Percentiles rank a stretch among this genome's conserved stretches.
These are phyloP conservation scores for Arthroderma sp. DNA, from an alignment of 2,329 filamentous ascomycete species.

Conservation along the genomic window DNA sequence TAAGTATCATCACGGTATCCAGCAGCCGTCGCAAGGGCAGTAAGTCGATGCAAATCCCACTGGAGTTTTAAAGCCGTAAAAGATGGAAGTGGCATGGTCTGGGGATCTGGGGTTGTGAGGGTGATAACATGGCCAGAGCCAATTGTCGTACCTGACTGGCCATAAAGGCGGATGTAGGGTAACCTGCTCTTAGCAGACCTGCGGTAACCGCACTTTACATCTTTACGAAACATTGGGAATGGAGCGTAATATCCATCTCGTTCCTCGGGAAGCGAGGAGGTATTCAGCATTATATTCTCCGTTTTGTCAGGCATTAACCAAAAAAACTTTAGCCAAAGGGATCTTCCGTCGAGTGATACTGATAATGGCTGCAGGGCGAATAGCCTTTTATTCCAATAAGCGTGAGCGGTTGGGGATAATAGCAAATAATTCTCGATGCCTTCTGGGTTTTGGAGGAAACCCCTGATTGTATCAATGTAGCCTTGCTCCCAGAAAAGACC, in stretches of 20 bases:
- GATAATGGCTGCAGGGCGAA: constrained; percentile 3
- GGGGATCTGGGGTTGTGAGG: constrained; percentile 1
- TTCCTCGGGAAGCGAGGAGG: neutral
- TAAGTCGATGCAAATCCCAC: constrained; percentile 3
- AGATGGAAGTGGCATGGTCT: neutral
- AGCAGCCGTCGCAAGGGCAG: neutral
- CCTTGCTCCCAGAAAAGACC: neutral
- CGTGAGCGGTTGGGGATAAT: constrained; percentile 1
- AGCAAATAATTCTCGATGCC: neutral
- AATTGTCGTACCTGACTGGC: neutral
- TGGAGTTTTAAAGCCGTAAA: constrained; percentile 1
- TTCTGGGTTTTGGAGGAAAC: neutral
- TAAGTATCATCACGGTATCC: constrained; percentile 1
- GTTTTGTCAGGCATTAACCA: constrained; percentile 1
- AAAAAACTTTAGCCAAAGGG: neutral
- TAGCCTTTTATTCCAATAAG: constrained; percentile 1
- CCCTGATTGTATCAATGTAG: neutral
- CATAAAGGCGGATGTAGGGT: neutral
- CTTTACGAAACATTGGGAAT: neutral
- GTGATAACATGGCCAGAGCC: constrained; percentile 3
- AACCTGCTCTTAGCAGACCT: neutral
- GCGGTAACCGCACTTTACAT: neutral
- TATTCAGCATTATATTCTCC: neutral
- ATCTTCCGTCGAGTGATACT: neutral
- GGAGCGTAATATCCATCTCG: neutral